Percentiles rank a stretch among this genome's conserved stretches.
These are phyloP conservation scores for Nakaseomyces bracarensis DNA, from an alignment of 1,139 yeast genomes.

Conservation along the genomic window DNA sequence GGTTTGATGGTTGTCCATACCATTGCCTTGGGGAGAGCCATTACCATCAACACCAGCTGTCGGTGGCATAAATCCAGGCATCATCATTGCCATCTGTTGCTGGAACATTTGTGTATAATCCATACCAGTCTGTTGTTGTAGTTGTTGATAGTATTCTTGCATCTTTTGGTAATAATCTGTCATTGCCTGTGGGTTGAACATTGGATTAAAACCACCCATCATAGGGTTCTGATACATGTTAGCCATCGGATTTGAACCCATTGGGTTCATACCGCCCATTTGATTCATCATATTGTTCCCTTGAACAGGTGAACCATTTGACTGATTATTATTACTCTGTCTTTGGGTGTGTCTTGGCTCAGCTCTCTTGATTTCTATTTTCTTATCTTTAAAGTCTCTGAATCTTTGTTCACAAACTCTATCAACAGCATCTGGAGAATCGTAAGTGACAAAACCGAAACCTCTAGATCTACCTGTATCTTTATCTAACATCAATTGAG, in stretches of 20 bases:
- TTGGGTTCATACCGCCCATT: slow-evolving; percentile 15
- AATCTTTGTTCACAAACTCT: slow-evolving; percentile 78
- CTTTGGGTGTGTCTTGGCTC: slow-evolving; percentile 74
- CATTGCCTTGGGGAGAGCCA: slow-evolving; percentile 1
- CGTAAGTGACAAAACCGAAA: slow-evolving; percentile 94
- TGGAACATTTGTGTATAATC: slow-evolving; percentile 34
- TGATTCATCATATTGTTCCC: slow-evolving; percentile 17
- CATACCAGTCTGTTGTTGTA: slow-evolving; percentile 42
- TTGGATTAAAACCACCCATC: slow-evolving; percentile 58
- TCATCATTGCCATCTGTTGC: slow-evolving; percentile 41
- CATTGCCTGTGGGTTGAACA: slow-evolving; percentile 78
- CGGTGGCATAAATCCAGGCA: slow-evolving; percentile 42
- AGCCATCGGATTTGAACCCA: slow-evolving; percentile 13
- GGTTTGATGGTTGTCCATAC: not conserved
- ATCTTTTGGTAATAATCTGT: slow-evolving; percentile 80
- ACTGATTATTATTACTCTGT: slow-evolving; percentile 22
- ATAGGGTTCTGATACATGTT: slow-evolving; percentile 31
- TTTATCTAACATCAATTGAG: slow-evolving; percentile 95
- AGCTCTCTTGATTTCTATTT: slow-evolving; percentile 96
- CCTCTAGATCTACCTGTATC: slow-evolving; percentile 98
- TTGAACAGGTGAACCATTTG: slow-evolving; percentile 7
- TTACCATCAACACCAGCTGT: slow-evolving; percentile 15
- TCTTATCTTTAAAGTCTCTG: slow-evolving; percentile 76
- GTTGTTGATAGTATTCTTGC: slow-evolving; percentile 68
- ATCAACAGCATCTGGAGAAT: slow-evolving; percentile 92